Evolutionary conservation across 1,284 basidiomycete genomes (phyloP), one percentile per base, ranked within the genome.

Genomic region (Laetiporus sulphureus): DNA sequence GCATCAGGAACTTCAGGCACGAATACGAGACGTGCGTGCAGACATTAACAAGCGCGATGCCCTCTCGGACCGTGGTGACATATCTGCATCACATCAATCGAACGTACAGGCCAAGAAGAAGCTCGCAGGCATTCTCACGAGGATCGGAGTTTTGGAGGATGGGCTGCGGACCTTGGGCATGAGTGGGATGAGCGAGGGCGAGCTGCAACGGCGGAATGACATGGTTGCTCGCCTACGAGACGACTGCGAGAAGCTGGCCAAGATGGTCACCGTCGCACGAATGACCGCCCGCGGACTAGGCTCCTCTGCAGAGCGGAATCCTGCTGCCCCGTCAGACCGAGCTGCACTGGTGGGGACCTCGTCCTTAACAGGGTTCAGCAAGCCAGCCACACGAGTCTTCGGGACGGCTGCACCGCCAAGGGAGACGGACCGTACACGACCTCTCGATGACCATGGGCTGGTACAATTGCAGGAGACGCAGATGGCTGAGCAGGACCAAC

Each of bases 41-140:
- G 79, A 88, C 49, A 74, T 95, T 57, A 83, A 91, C 64, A 84
- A 84, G 59, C 82, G 92, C 33, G 91, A 96, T 63, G 79, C 89
- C 0, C 75, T 93, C 42, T 75, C 83, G 4, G 77, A 85, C 48
- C 73, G 74, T 32, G 80, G 81, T 20, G 90, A 93, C 63, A 65
- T 87, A 41, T 64, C 71, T 25, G 81, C 72, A 1, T 78, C 90
- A n/a, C 85, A 93, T 58, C 77, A 77, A 29, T 73, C 83, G 36
- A 90, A 87, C 48, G 84, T 92, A 38, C 77, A 80, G 49, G 91
- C 88, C 29, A 93, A 93, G 68, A 78, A 83, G 58, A 77, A 82
- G 56, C 75, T 95, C 23, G 87, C 88, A 13, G 81, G 82, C 27
- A 67, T 86, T 34, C 72, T 90, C 12, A 67, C 74, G 19, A 73